Evolutionary conservation across 179 eudicot species (phyloP), one percentile per base, ranked within the genome.

Genomic region (Silene vulgaris): DNA sequence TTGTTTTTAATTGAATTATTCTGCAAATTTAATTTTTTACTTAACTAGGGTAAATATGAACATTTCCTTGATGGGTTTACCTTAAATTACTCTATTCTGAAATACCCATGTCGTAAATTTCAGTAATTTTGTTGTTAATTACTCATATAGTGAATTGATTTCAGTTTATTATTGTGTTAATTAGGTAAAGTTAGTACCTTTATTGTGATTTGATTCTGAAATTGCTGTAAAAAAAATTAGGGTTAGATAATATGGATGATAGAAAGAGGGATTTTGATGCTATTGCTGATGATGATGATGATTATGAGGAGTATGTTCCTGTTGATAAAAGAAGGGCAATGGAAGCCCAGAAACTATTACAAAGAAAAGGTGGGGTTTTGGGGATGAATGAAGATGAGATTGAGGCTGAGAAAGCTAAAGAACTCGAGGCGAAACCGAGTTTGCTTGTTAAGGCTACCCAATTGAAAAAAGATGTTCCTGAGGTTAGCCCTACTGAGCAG

Each of bases 381-480:
- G 83, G 73, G 1, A 4, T 80, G 5, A 61, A 62, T 2, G 91
- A 87, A 0, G 76, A 52, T 2, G 93, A 86, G 60, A 91, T 87
- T 8, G 94, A 89, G 54, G 74, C 80, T 3, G 92, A 90, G 74
- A 86, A 84, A 69, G 35, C 80, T 74, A 86, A 84, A 59, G 75
- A 72, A 12, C 85, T 73, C 17, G 96, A 90, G 79, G 87, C 85
- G 8, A 93, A 91, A 72, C 92, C 97, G 0, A 91, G 97, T 60
- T 67, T 93, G 45, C 89, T 93, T n/a, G 85, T 88, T 8, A 86
- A 85, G 81, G 97, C 97, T 4, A 76, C 95, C n/a, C 92, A 88
- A 54, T 80, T 88, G 14, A 91, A 87, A 85, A 86, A 85, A 32
- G 97, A 91, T 20, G 90, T 84, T 72, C 92, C 97, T 8, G 91